Evolutionary conservation across 768 basidiomycete genomes (phyloP).

Genomic region (Suillus paluster): DNA sequence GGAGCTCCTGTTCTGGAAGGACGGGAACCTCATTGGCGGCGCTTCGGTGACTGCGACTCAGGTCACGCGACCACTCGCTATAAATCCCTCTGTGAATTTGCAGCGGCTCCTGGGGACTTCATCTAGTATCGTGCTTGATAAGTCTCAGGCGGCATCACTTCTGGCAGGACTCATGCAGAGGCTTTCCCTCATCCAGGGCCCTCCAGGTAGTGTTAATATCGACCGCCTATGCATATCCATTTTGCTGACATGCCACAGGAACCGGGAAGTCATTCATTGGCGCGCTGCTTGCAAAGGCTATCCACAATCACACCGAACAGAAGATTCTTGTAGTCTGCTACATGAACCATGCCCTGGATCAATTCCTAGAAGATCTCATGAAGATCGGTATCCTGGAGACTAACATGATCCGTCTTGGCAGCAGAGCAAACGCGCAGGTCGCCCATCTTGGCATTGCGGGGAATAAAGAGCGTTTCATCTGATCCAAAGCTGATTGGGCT

Average conservation of each 20-base stretch:
- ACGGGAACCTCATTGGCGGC: slow-evolving; percentile 20
- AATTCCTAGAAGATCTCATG: slow-evolving; percentile 66
- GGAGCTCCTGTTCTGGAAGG: slow-evolving; percentile 61
- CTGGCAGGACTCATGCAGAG: slow-evolving; percentile 57
- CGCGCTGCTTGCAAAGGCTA: slow-evolving; percentile 62
- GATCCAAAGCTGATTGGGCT: slow-evolving; percentile 41
- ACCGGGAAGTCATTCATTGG: slow-evolving; percentile 81
- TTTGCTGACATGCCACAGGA: slow-evolving; percentile 40
- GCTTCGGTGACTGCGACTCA: slow-evolving; percentile 12
- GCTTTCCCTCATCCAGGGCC: slow-evolving; percentile 70
- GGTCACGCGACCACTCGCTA: slow-evolving; percentile 34
- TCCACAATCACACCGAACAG: slow-evolving; percentile 50
- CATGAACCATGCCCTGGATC: slow-evolving; percentile 77
- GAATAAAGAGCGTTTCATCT: slow-evolving; percentile 19
- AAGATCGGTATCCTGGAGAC: slow-evolving; percentile 55
- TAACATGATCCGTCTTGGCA: slow-evolving; percentile 59
- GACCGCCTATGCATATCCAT: too few relatives aligned
- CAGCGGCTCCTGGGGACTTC: slow-evolving; percentile 39
- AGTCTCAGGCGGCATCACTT: slow-evolving; percentile 51
- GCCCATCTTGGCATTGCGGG: slow-evolving; percentile 49
- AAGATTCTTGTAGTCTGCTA: slow-evolving; percentile 73
- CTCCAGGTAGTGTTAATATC: slow-evolving; percentile 58
- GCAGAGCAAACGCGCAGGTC: slow-evolving; percentile 56
- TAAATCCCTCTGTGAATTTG: slow-evolving; percentile 46
- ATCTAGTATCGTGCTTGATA: slow-evolving; percentile 52